Percentiles rank a stretch among this genome's conserved stretches.
Evolutionary conservation across 805 yeast genomes (phyloP).

Genomic region (Phaffomyces thermotolerans): DNA sequence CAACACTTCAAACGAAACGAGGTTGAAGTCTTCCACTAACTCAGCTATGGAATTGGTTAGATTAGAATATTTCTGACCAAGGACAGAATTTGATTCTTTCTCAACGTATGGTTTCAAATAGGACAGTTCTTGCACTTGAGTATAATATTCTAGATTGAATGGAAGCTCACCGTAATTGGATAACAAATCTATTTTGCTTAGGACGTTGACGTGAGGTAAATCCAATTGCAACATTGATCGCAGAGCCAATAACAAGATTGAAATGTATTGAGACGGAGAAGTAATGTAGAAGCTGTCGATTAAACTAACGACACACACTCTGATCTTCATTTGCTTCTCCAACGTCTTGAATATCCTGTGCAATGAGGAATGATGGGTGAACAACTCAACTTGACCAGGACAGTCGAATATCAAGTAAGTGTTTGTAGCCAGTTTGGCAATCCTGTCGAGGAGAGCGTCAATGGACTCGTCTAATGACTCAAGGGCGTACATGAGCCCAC

Average conservation of each 20-base stretch:
- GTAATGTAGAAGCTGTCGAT: slow-evolving; percentile 79
- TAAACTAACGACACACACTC: slow-evolving; percentile 79
- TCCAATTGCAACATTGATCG: slow-evolving; percentile 91
- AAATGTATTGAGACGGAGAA: slow-evolving; percentile 82
- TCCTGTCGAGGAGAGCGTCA: slow-evolving; percentile 49
- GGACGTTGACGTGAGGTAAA: slow-evolving; percentile 87
- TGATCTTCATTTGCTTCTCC: slow-evolving; percentile 55
- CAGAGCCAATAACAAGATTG: slow-evolving; percentile 70
- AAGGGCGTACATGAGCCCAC: slow-evolving; percentile 84
- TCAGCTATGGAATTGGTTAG: slow-evolving; percentile 77
- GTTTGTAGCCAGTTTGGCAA: slow-evolving; percentile 41
- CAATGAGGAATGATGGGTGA: slow-evolving; percentile 81
- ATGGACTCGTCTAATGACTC: slow-evolving; percentile 55
- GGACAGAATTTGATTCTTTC: slow-evolving; percentile 60
- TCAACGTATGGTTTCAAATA: slow-evolving; percentile 62
- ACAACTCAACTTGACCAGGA: slow-evolving; percentile 95
- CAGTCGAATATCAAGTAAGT: slow-evolving; percentile 78
- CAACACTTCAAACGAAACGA: slow-evolving; percentile 83
- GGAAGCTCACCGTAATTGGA: slow-evolving; percentile 75
- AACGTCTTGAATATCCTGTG: slow-evolving; percentile 58
- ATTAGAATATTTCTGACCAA: slow-evolving; percentile 54
- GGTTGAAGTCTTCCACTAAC: slow-evolving; percentile 75
- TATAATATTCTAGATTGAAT: slow-evolving; percentile 75
- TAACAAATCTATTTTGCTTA: slow-evolving; percentile 83
- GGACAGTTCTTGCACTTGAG: slow-evolving; percentile 82